These are phyloP conservation scores for Lepidium didymum DNA, from an alignment of 345 rosid genomes.

Conservation along the genomic window DNA sequence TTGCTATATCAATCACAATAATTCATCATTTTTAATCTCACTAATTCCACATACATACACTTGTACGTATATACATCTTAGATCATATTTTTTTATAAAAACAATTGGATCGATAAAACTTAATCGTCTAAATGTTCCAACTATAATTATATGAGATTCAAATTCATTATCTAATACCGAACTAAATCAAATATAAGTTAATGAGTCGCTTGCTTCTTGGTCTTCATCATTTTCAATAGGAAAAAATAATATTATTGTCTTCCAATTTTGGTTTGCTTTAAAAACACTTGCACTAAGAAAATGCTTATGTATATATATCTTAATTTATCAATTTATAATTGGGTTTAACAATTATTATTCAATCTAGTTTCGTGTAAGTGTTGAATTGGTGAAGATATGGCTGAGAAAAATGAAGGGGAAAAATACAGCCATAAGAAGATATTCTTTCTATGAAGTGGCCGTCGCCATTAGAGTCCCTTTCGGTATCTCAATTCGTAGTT, in stretches of 20 bases:
- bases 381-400: conserved; percentile 4
- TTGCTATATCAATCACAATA: conserved; percentile 15
- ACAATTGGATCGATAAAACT: too few species aligned
- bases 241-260: neutral
- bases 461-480: conserved; percentile 24
- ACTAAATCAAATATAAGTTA: too few species aligned
- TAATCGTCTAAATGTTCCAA: too few species aligned
- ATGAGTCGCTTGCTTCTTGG: too few species aligned
- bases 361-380: neutral
- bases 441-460: neutral
- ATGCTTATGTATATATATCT: neutral
- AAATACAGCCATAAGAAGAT: conserved; percentile 8
- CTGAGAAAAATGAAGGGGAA: neutral
- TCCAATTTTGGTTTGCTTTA: neutral
- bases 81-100: too few species aligned
- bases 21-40: conserved; percentile 12
- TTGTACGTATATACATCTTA: neutral
- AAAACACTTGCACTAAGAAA: neutral
- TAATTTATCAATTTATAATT: neutral
- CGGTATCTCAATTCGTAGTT: conserved; percentile 6
- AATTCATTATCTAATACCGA: too few species aligned
- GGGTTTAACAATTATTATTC: neutral
- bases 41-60: neutral
- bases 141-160: too few species aligned
- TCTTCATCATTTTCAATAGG: too few species aligned